Conservation (phyloP, 805 yeast genomes). For the Blastobotrys chiropterorum region DNA sequence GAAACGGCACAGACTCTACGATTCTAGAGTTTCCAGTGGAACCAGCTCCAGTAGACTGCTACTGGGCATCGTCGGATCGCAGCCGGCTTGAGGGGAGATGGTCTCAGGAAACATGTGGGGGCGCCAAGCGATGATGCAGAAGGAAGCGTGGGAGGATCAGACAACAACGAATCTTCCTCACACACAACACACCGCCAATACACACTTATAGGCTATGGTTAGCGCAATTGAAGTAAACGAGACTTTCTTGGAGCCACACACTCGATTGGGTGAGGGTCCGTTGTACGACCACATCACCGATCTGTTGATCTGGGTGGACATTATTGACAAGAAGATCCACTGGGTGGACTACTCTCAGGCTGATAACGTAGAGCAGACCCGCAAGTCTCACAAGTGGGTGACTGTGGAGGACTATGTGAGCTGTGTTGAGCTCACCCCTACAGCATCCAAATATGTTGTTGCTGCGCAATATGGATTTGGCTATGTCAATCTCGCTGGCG, state of each 20-base stretch:
- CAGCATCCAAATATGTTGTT: conserved; percentile 46
- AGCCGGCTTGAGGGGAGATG: too few relatives aligned
- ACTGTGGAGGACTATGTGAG: conserved; percentile 50
- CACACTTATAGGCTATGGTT: background rate
- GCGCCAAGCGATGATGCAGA: background rate
- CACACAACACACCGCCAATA: background rate
- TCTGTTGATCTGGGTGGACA: conserved; percentile 30
- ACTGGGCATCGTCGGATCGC: too few relatives aligned
- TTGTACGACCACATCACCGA: conserved; percentile 26
- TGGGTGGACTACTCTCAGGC: conserved; percentile 18
- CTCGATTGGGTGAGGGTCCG: conserved; percentile 30
- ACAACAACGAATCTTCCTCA: background rate
- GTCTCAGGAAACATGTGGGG: background rate
- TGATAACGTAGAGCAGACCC: conserved; percentile 22
- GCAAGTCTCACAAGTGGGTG: conserved; percentile 31
- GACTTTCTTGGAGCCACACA: conserved; percentile 9
- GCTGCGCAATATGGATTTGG: conserved; percentile 67
- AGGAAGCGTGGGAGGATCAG: background rate
- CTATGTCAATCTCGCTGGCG: conserved; percentile 38
- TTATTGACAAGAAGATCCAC: conserved; percentile 20
- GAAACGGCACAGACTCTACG: too few relatives aligned
- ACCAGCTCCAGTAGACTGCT: too few relatives aligned
- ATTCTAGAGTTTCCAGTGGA: too few relatives aligned
- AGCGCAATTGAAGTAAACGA: background rate
- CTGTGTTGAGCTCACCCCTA: conserved; percentile 58